Percentiles rank a stretch among this genome's conserved stretches.
Evolutionary conservation across 148 eudicot genomes (phyloP).

Genomic region (Rhododendron vialii): DNA sequence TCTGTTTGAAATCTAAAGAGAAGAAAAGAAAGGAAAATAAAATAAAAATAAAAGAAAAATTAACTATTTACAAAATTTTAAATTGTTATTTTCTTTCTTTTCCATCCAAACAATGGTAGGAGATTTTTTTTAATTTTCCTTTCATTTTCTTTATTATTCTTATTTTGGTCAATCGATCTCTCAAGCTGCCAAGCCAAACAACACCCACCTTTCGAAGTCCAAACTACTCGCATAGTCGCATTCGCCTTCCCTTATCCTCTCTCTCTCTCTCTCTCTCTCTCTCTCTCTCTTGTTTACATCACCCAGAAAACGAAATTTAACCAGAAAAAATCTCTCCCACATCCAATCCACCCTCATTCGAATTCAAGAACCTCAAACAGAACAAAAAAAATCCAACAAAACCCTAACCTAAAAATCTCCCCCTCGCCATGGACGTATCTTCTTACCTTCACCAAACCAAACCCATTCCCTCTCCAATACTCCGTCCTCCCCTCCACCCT

Average conservation of each 20-base stretch:
- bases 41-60: too few relatives aligned
- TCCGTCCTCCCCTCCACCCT: conserved; percentile 18
- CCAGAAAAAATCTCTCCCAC: background rate
- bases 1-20: too few relatives aligned
- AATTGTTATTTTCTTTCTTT: too few relatives aligned
- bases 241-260: background rate
- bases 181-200: too few relatives aligned
- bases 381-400: background rate
- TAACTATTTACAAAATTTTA: too few relatives aligned
- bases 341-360: background rate
- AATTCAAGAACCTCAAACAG: background rate
- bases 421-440: conserved; percentile 17
- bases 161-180: too few relatives aligned
- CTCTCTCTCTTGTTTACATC: background rate
- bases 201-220: too few relatives aligned
- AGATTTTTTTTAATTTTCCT: too few relatives aligned
- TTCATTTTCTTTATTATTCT: too few relatives aligned
- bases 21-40: too few relatives aligned
- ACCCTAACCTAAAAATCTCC: background rate
- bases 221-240: too few relatives aligned
- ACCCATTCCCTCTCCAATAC: conserved; percentile 14
- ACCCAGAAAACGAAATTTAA: background rate
- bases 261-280: background rate
- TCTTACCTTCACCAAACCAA: conserved; percentile 11
- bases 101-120: too few relatives aligned